A percentile compares a stretch with the other conserved stretches of the same genome.
Evolutionary conservation across 768 basidiomycete species (phyloP).

Genomic region (Leccinum variicolor): DNA sequence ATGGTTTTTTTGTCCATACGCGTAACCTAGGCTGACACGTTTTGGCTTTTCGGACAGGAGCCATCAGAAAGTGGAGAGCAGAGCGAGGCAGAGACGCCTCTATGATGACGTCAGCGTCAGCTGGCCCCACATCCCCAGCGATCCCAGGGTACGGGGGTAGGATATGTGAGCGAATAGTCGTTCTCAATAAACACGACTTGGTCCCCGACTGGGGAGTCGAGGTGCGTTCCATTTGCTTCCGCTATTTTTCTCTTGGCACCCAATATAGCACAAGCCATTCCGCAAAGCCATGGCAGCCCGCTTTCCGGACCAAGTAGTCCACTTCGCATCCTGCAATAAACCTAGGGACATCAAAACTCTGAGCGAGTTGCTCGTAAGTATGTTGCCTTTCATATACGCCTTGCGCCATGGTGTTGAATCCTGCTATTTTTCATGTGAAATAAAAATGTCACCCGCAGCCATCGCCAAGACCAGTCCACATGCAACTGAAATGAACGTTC

Average conservation of each 20-base stretch:
- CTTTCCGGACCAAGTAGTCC: conserved; percentile 64
- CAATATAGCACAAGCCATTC: conserved; percentile 55
- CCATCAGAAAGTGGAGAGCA: conserved; percentile 63
- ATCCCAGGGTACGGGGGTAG: conserved; percentile 24
- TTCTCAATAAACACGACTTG: conserved; percentile 91
- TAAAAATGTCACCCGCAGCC: conserved; percentile 37
- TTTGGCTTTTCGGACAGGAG: conserved; percentile 39
- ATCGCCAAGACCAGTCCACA: conserved; percentile 68
- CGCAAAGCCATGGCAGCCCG: conserved; percentile 64
- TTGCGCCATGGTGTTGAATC: not conserved
- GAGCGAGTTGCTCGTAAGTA: conserved; percentile 70
- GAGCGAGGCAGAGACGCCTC: conserved; percentile 60
- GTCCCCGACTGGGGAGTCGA: conserved; percentile 86
- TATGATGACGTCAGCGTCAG: conserved; percentile 36
- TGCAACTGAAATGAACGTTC: conserved; percentile 76
- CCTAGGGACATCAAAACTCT: conserved; percentile 61
- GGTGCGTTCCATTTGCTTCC: conserved; percentile 40
- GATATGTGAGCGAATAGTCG: conserved; percentile 80
- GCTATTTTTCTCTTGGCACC: not conserved
- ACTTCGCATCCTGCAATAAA: conserved; percentile 73
- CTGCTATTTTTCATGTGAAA: not conserved
- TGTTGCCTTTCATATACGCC: conserved; percentile 32
- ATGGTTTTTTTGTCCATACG: conserved; percentile 10
- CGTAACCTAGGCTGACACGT: conserved; percentile 6
- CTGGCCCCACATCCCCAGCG: conserved; percentile 5